Evolutionary conservation across 805 yeast genomes (phyloP).

Genomic region (Priceomyces medius): DNA sequence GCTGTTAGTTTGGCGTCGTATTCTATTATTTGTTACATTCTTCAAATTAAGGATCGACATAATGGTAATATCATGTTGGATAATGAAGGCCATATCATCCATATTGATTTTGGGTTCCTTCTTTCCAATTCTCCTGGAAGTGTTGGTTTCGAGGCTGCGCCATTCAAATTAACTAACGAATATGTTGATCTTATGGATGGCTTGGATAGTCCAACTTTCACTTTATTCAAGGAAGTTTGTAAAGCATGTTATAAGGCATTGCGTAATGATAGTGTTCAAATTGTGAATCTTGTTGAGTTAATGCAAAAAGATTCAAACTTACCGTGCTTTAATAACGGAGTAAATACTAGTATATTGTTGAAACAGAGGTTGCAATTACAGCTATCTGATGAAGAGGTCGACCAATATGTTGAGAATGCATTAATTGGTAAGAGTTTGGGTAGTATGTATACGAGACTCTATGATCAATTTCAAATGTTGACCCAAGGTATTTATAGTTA

Average conservation of each 20-base stretch:
- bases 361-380: constrained; percentile 81
- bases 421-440: constrained; percentile 82
- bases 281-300: constrained; percentile 81
- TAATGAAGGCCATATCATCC: constrained; percentile 90
- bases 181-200: constrained; percentile 91
- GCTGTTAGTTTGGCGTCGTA: constrained; percentile 87
- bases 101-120: constrained; percentile 93
- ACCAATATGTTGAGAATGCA: constrained; percentile 70
- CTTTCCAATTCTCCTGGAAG: constrained; percentile 95
- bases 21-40: constrained; percentile 82
- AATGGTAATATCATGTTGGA: constrained; percentile 98
- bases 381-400: constrained; percentile 68
- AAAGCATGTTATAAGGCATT: constrained; percentile 73
- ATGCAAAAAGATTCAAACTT: constrained; percentile 90
- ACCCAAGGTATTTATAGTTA: constrained; percentile 92
- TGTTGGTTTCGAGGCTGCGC: constrained; percentile 96
- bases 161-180: constrained; percentile 88
- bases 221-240: constrained; percentile 58
- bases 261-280: constrained; percentile 68
- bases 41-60: constrained; percentile 94
- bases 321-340: constrained; percentile 91
- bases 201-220: constrained; percentile 55
- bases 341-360: constrained; percentile 73
- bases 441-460: constrained; percentile 84
- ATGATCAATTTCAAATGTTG: constrained; percentile 90